A percentile compares a stretch with the other conserved stretches of the same genome.
Conservation (phyloP, 139 green algal genomes). For the Chlamydomonas schloesseri region DNA sequence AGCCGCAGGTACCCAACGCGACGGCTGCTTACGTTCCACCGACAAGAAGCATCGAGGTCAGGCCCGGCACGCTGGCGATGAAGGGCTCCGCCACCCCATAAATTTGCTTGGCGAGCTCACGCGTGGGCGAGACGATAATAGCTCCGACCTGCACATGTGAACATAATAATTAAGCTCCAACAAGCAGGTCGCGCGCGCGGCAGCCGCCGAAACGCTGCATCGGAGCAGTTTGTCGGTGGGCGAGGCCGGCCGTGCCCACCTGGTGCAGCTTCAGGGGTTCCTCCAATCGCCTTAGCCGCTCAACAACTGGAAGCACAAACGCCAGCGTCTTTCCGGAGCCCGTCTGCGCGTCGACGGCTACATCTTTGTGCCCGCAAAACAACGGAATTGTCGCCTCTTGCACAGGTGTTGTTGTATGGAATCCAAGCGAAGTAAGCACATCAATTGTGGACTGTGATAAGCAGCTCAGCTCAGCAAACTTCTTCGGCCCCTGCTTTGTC, state of each 20-base stretch:
- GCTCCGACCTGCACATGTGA: conserved; percentile 81
- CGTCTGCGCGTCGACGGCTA: conserved; percentile 95
- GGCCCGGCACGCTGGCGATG: conserved; percentile 65
- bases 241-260: conserved; percentile 52
- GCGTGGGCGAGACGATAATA: conserved; percentile 93
- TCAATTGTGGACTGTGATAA: conserved; percentile 68
- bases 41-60: conserved; percentile 77
- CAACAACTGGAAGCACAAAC: conserved; percentile 94
- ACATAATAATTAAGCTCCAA: too few species aligned
- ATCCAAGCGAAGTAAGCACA: conserved; percentile 72
- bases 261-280: conserved; percentile 80
- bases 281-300: conserved; percentile 84
- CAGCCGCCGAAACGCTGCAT: background rate
- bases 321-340: conserved; percentile 98
- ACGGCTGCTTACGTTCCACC: conserved; percentile 79
- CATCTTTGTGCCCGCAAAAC: conserved; percentile 95
- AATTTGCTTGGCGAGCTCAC: conserved; percentile 96
- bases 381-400: conserved; percentile 95
- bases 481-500: background rate
- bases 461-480: conserved; percentile 44
- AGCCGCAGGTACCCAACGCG: background rate
- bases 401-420: conserved; percentile 88
- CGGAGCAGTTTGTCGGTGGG: too few species aligned
- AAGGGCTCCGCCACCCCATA: conserved; percentile 86
- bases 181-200: too few species aligned